These are phyloP conservation scores for Syncephalastrum monosporum DNA, from an alignment of 371 early-diverging fungal genomes.

Conservation along the genomic window DNA sequence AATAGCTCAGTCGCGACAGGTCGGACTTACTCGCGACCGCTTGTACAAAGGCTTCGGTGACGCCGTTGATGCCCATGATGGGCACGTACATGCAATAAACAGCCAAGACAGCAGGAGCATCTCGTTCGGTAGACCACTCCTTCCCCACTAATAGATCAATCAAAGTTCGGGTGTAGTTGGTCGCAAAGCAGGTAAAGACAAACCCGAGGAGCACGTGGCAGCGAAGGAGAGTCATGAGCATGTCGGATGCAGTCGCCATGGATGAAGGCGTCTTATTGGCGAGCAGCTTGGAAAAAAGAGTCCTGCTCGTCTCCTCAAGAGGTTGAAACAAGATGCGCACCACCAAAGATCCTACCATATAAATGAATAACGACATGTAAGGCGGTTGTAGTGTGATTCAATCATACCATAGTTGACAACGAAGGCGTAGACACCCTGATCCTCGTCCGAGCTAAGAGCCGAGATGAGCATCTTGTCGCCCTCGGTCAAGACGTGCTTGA, in stretches of 20 bases:
- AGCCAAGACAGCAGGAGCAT: conserved; percentile 60
- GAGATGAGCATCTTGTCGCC: conserved; percentile 92
- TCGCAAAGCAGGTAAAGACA: conserved; percentile 82
- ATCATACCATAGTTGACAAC: conserved; percentile 82
- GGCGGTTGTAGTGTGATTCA: not conserved
- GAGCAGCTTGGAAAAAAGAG: conserved; percentile 72
- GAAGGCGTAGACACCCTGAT: conserved; percentile 84
- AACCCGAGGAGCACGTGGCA: conserved; percentile 78
- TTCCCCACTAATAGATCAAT: conserved; percentile 71
- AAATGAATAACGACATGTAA: not conserved
- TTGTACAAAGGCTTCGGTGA: conserved; percentile 92
- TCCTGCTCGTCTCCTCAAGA: conserved; percentile 87
- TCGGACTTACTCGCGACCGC: conserved; percentile 72
- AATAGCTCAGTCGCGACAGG: conserved; percentile 61
- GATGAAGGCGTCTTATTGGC: conserved; percentile 8
- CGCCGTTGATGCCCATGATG: conserved; percentile 93
- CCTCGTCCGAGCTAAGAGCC: conserved; percentile 48
- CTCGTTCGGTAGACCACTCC: conserved; percentile 54
- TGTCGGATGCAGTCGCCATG: conserved; percentile 36
- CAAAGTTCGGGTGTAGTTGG: conserved; percentile 77
- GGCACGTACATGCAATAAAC: conserved; percentile 90
- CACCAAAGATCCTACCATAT: conserved; percentile 74
- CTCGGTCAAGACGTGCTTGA: conserved; percentile 92
- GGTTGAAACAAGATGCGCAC: conserved; percentile 92
- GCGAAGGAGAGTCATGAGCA: conserved; percentile 67